Evolutionary conservation across 306 rosid species (phyloP).

Genomic region (Vigna mungo): DNA sequence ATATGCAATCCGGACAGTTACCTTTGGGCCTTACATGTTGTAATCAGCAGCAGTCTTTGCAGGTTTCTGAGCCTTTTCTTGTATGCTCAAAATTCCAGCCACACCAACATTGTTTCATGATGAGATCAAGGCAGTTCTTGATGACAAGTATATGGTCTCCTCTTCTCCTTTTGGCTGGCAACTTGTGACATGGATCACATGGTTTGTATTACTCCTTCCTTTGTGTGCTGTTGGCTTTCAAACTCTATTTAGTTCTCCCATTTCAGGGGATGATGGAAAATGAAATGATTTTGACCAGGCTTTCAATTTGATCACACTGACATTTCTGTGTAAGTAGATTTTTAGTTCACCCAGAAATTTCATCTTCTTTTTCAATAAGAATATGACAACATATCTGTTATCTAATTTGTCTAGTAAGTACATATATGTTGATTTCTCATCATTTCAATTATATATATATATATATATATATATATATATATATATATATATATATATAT

Average conservation of each 20-base stretch:
- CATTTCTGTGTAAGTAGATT: neutral
- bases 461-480: too few relatives aligned
- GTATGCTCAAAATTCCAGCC: slow-evolving; percentile 52
- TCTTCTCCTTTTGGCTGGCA: slow-evolving; percentile 54
- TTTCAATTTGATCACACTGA: slow-evolving; percentile 8
- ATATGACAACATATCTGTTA: neutral
- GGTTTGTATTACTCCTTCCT: slow-evolving; percentile 22
- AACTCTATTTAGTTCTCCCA: slow-evolving; percentile 20
- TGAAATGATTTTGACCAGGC: slow-evolving; percentile 18
- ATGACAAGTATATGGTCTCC: slow-evolving; percentile 54
- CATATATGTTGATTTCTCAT: too few relatives aligned
- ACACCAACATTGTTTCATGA: slow-evolving; percentile 43
- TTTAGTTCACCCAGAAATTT: neutral
- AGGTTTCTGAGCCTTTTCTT: slow-evolving; percentile 49
- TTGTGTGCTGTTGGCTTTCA: slow-evolving; percentile 21
- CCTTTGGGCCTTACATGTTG: slow-evolving; percentile 57
- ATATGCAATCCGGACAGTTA: slow-evolving; percentile 52
- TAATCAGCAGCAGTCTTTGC: slow-evolving; percentile 44
- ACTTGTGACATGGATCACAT: slow-evolving; percentile 38
- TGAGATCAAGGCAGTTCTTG: slow-evolving; percentile 58
- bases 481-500: too few relatives aligned
- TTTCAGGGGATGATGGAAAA: slow-evolving; percentile 16
- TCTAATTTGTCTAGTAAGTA: neutral
- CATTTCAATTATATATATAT: too few relatives aligned
- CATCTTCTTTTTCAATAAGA: slow-evolving; percentile 29